Conservation (phyloP, 164 flowering plant species). For the Sedum album region DNA sequence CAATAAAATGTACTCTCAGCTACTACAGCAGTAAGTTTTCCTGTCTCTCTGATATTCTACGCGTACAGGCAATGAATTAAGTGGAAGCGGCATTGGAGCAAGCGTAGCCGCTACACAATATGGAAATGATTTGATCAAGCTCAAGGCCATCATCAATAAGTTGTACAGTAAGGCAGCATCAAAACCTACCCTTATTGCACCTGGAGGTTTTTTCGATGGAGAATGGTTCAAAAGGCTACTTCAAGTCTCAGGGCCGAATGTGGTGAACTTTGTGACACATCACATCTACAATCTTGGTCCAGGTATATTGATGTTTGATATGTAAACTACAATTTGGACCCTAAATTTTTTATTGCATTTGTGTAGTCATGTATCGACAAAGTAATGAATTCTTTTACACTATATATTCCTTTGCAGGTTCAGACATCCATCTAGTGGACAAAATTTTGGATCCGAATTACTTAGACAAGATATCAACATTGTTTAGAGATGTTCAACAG, state of each 20-base stretch:
- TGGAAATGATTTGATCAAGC: conserved; percentile 59
- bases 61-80: conserved; percentile 72
- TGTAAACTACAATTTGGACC: too few species aligned
- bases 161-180: conserved; percentile 29
- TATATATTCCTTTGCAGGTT: conserved; percentile 32
- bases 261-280: conserved; percentile 60
- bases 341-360: too few species aligned
- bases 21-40: neutral
- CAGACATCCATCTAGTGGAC: conserved; percentile 43
- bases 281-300: conserved; percentile 81
- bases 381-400: neutral
- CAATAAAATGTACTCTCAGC: neutral
- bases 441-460: conserved; percentile 9
- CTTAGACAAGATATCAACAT: conserved; percentile 10
- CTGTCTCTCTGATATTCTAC: neutral
- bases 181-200: conserved; percentile 72
- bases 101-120: conserved; percentile 61
- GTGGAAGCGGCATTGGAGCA: conserved; percentile 79
- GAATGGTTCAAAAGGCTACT: conserved; percentile 67
- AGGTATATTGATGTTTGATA: too few species aligned
- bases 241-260: conserved; percentile 52
- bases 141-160: conserved; percentile 41
- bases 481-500: conserved; percentile 34
- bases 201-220: conserved; percentile 76
- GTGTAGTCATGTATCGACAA: neutral